These are phyloP conservation scores for Aspergillus sp. DNA, from an alignment of 2,329 filamentous ascomycete genomes.

Conservation along the genomic window DNA sequence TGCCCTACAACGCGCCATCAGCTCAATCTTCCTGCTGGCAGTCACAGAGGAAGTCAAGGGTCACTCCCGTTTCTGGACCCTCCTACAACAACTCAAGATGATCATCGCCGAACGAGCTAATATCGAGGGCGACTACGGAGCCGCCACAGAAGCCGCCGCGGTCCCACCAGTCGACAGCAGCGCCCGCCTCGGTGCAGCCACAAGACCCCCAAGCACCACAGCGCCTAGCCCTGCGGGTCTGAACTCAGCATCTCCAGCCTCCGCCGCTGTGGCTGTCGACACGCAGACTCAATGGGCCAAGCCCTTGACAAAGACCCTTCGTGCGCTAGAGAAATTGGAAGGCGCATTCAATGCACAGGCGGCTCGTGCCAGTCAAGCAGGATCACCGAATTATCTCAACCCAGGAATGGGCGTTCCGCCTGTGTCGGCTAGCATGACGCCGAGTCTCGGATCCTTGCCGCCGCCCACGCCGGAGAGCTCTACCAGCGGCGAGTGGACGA, in stretches of 20 bases:
- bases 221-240: slow-evolving; percentile 27
- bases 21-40: slow-evolving; percentile 50
- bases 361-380: slow-evolving; percentile 19
- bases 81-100: slow-evolving; percentile 46
- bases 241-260: slow-evolving; percentile 31
- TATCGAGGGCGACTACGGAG: slow-evolving; percentile 34
- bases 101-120: slow-evolving; percentile 47
- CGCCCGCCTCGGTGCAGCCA: slow-evolving; percentile 20
- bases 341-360: slow-evolving; percentile 37
- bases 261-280: slow-evolving; percentile 32
- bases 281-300: slow-evolving; percentile 49
- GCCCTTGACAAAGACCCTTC: slow-evolving; percentile 48
- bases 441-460: slow-evolving; percentile 39
- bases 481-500: slow-evolving; percentile 49
- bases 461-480: slow-evolving; percentile 52
- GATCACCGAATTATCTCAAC: slow-evolving; percentile 25
- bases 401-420: slow-evolving; percentile 20
- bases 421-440: slow-evolving; percentile 32
- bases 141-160: slow-evolving; percentile 17
- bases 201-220: slow-evolving; percentile 32
- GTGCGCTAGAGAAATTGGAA: slow-evolving; percentile 49
- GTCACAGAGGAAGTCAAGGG: slow-evolving; percentile 48
- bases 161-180: slow-evolving; percentile 14
- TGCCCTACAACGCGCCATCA: slow-evolving; percentile 49
- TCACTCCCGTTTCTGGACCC: slow-evolving; percentile 40